These are phyloP conservation scores for Suillus fuscotomentosus DNA, from an alignment of 768 basidiomycete species.

Conservation along the genomic window DNA sequence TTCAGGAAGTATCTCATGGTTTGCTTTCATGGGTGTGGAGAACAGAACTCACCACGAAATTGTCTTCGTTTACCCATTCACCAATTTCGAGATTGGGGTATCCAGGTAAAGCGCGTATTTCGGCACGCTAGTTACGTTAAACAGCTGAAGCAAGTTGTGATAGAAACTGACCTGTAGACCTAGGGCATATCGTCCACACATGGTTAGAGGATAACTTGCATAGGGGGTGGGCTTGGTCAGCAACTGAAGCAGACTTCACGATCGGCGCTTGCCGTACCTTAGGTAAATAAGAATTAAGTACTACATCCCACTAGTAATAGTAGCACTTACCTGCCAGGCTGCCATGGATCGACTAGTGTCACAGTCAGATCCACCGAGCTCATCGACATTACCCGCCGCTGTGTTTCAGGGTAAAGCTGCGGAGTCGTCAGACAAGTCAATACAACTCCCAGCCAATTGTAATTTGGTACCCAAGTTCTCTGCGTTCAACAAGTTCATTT, in stretches of 20 bases:
- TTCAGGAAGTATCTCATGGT: neutral
- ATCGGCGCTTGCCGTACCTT: neutral
- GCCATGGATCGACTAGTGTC: neutral
- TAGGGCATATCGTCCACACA: constrained; percentile 68
- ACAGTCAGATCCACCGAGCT: neutral
- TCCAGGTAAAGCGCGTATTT: constrained; percentile 37
- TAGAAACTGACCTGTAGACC: constrained; percentile 40
- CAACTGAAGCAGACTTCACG: neutral
- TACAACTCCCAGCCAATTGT: neutral
- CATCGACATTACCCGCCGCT: neutral
- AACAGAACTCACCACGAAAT: constrained; percentile 44
- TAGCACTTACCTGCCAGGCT: neutral
- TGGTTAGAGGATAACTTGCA: constrained; percentile 19
- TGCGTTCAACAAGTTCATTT: constrained; percentile 75
- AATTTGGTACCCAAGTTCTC: constrained; percentile 2
- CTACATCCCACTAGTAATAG: too few relatives aligned
- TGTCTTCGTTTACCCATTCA: constrained; percentile 61
- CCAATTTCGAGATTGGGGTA: constrained; percentile 42
- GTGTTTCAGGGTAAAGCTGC: neutral
- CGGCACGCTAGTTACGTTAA: constrained; percentile 18
- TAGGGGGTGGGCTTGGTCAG: neutral
- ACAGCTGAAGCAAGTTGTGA: neutral
- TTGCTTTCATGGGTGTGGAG: neutral
- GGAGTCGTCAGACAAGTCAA: neutral
- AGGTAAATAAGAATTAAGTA: too few relatives aligned